A percentile compares a stretch with the other conserved stretches of the same genome.
Evolutionary conservation across 1,139 yeast genomes (phyloP).

Genomic region (Candida glucosophila): DNA sequence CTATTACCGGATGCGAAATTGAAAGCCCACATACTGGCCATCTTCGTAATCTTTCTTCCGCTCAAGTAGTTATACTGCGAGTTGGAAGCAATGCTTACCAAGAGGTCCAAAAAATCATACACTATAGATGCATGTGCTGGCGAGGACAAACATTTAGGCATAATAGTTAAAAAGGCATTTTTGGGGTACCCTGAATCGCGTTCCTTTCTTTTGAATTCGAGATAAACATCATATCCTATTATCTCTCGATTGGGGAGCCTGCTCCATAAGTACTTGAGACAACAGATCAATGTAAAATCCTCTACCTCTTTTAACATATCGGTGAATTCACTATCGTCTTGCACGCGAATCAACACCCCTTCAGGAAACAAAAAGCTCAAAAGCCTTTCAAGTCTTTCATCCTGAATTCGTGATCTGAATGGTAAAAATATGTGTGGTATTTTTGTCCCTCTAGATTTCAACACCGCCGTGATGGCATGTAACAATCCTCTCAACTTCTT

Average conservation of each 20-base stretch:
- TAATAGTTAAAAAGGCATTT: slow-evolving; percentile 64
- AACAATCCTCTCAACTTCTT: slow-evolving; percentile 56
- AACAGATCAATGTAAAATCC: slow-evolving; percentile 62
- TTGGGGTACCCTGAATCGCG: slow-evolving; percentile 57
- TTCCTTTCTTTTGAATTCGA: slow-evolving; percentile 60
- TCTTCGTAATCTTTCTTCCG: slow-evolving; percentile 70
- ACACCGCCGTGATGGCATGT: slow-evolving; percentile 56
- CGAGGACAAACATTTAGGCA: slow-evolving; percentile 77
- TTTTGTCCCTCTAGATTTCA: slow-evolving; percentile 49
- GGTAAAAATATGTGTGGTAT: slow-evolving; percentile 63
- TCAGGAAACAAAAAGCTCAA: slow-evolving; percentile 44
- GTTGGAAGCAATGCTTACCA: slow-evolving; percentile 76
- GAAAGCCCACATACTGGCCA: slow-evolving; percentile 90
- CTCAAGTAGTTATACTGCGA: slow-evolving; percentile 71
- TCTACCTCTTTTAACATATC: slow-evolving; percentile 40
- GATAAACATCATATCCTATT: slow-evolving; percentile 80
- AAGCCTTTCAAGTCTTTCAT: slow-evolving; percentile 44
- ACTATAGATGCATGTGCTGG: slow-evolving; percentile 87
- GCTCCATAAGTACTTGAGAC: slow-evolving; percentile 79
- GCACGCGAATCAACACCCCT: slow-evolving; percentile 41
- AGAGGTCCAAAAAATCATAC: slow-evolving; percentile 74
- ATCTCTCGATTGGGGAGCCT: slow-evolving; percentile 72
- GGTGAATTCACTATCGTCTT: slow-evolving; percentile 25
- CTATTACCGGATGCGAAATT: slow-evolving; percentile 17
- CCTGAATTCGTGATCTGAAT: slow-evolving; percentile 58